Percentiles rank a stretch among this genome's conserved stretches.
Conservation (phyloP, 2,329 filamentous ascomycete genomes). For the Metarhizium album region DNA sequence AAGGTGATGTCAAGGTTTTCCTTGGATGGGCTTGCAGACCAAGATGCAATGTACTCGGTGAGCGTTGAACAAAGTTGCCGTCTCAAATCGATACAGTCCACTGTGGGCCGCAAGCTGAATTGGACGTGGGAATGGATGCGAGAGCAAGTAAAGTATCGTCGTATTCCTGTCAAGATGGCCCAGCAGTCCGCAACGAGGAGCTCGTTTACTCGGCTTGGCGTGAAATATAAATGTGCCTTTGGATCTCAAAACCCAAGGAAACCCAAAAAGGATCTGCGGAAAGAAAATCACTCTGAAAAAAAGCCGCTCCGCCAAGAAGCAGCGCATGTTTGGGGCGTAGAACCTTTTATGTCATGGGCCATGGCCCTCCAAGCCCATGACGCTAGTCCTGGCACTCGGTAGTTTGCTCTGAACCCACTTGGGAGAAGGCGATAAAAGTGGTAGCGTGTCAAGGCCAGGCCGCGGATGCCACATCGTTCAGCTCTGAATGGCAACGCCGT, state of each 20-base stretch:
- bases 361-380: neutral
- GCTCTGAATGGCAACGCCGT: conserved; percentile 6
- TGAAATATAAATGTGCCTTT: neutral
- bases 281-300: neutral
- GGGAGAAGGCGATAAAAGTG: neutral
- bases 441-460: conserved; percentile 6
- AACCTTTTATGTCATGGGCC: conserved; percentile 8
- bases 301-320: neutral
- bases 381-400: too few relatives aligned
- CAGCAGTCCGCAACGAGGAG: neutral
- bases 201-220: neutral
- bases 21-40: neutral
- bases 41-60: neutral
- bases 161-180: neutral
- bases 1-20: neutral
- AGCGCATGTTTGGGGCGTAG: neutral
- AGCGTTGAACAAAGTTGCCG: neutral
- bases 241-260: neutral
- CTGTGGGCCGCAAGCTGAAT: too few relatives aligned
- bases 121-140: neutral
- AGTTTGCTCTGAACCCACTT: conserved; percentile 3
- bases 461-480: conserved; percentile 8
- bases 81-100: neutral
- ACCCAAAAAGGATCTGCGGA: neutral
- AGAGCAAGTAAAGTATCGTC: neutral